A percentile compares a stretch with the other conserved stretches of the same genome.
Conservation (phyloP, 257 asterid species). For the Nyctanthes arbortristis region DNA sequence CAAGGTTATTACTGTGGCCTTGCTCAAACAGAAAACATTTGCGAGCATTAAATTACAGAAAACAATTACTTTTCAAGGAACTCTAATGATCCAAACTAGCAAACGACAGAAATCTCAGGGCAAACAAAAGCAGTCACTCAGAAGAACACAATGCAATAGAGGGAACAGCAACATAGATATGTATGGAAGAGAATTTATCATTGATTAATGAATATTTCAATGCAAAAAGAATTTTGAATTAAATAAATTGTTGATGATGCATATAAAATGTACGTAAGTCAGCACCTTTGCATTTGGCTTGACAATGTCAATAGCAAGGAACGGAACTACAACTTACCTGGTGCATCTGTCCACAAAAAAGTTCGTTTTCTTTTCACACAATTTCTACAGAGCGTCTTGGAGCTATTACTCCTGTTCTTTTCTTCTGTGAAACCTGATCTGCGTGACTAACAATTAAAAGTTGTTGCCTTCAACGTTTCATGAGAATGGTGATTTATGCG, state of each 20-base stretch:
- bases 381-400: constrained; percentile 84
- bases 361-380: constrained; percentile 72
- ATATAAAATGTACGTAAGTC: background rate
- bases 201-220: background rate
- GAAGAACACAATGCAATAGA: background rate
- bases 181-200: background rate
- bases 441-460: constrained; percentile 23
- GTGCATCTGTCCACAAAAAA: constrained; percentile 79
- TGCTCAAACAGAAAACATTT: background rate
- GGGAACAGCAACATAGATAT: background rate
- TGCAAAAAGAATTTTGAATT: background rate
- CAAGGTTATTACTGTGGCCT: background rate
- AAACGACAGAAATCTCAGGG: background rate
- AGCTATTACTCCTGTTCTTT: constrained; percentile 82
- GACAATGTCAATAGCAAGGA: background rate
- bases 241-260: background rate
- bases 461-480: constrained; percentile 8
- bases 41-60: background rate
- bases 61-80: background rate
- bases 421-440: constrained; percentile 88
- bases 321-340: constrained; percentile 49
- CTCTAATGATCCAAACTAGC: background rate
- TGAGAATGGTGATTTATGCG: background rate
- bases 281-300: background rate
- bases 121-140: background rate